Base-by-base conservation (phyloP, 495 filamentous ascomycete species). In the Penicillium subrubescens region DNA sequence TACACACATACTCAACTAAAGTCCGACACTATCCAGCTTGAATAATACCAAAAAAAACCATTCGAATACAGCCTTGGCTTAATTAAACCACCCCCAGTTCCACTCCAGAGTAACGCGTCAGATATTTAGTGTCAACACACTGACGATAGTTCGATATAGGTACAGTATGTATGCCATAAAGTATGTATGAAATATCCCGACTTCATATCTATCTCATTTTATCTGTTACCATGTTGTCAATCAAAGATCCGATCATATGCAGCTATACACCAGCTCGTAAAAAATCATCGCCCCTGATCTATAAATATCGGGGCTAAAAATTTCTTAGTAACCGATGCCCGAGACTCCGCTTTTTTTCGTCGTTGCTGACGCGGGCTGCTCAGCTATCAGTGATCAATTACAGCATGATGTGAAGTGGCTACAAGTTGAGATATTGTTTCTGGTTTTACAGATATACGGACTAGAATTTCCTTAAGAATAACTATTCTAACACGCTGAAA, bases 291-390 rank as follows among this genome's bases (percentile, higher is more conserved):
- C 37, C 23, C 56, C 41, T 31, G 46, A 53, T 60, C 62, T 64
- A 64, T 64, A 64, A 64, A 65, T 61, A 65, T 31, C 57, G 37
- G 29, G 53, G 57, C 41, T 23, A 19, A 34, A 59, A 50, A 59
- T 31, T 2, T 8, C 44, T 53, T 58, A 52, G 34, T 63, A 43
- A 58, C 43, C 33, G 6, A 52, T 35, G 21, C 8, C 59, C 34
- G 59, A 52, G 33, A 46, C 55, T 63, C 61, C 61, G 60, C 60
- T 55, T 62, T 44, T 44, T 23, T 50, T 44, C 60, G 37, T n/a
- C 5, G 37, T 3, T 35, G 57, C 57, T 48, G 54, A 57, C 61
- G 43, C 61, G 55, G 54, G 35, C 52, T 46, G 34, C 11, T 19
- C 46, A 50, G 15, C 37, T 41, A 14, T 14, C 37, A 41, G 15